Base-by-base conservation (phyloP, 1,284 basidiomycete genomes). In the Heterobasidion annosum region DNA sequence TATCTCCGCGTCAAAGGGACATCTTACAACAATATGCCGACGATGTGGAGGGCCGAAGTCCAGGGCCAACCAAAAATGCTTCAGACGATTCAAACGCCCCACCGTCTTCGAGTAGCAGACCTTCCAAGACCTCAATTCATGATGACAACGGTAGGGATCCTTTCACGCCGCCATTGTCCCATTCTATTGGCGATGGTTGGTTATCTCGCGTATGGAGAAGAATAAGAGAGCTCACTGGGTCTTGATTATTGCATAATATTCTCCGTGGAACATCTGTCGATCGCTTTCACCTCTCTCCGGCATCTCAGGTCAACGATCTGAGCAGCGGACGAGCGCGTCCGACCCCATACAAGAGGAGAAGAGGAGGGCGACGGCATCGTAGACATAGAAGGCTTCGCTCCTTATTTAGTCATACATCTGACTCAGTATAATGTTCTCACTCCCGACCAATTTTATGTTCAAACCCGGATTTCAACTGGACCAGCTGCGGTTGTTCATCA, bases 1-100 rank as follows among this genome's bases (percentile, higher is more conserved):
- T 98, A 55, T 87, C 91, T 2, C 72, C 79, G 61, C 83, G 85
- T 47, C 94, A 98, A 75, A 85, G 88, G 57, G 85, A 92, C 67
- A 84, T 98, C 58, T 68, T 98, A 51, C 88, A 97, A 69, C 81
- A 83, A 61, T 98, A 91, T 64, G 94, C 91, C n/a, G 92, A 96
- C 67, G 93, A 96, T 62, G 79, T 92, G 16, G 93, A 95, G 71
- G 91, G 90, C 56, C 78, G 78, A 59, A 67, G 69, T 40, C 61
- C 65, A 55, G 59, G 59, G 40, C 48, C 51, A 32, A 60, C 61
- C 52, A 64, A 63, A 55, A 58, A 62, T 46, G 51, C 63, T 40
- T 50, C 56, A 54, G 55, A 43, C 40, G 47, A 63, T 49, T 54
- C 52, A 48, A 54, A 52, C 34, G 12, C 32, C 34, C 51, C 56